A percentile compares a stretch with the other conserved stretches of the same genome.
Conservation (phyloP, 2,329 filamentous ascomycete genomes). For the Didymella pomorum region DNA sequence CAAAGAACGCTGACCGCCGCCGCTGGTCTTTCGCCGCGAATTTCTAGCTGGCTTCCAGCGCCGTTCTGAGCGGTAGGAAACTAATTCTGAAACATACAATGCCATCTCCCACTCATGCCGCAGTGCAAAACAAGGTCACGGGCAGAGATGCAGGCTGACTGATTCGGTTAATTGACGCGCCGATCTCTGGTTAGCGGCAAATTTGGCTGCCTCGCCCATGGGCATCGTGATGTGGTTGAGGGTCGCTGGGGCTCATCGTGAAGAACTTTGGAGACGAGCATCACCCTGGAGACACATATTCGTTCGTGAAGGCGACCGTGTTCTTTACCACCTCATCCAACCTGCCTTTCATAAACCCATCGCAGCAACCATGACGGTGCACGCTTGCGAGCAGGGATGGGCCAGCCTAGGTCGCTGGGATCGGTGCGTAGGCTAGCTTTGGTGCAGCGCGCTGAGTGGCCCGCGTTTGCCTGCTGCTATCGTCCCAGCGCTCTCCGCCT, state of each 20-base stretch:
- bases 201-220: constrained; percentile 15
- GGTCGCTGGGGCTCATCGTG: not conserved
- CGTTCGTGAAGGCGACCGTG: not conserved
- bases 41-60: not conserved
- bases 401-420: constrained; percentile 26
- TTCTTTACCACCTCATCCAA: not conserved
- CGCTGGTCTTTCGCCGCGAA: not conserved
- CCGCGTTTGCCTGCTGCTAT: constrained; percentile 21
- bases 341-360: not conserved
- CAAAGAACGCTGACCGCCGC: not conserved
- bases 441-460: constrained; percentile 31
- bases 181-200: constrained; percentile 25
- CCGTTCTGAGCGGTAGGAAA: not conserved
- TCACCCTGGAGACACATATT: not conserved
- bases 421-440: constrained; percentile 22
- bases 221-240: constrained; percentile 11
- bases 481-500: constrained; percentile 20
- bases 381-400: constrained; percentile 29
- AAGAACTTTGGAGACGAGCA: constrained; percentile 4
- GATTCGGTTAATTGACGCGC: constrained; percentile 25
- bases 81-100: constrained; percentile 1
- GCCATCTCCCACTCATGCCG: not conserved
- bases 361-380: constrained; percentile 5
- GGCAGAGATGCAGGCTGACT: constrained; percentile 9
- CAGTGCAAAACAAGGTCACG: constrained; percentile 5